These are phyloP conservation scores for Leishmania tropica DNA, from an alignment of 208 protist genomes.

Conservation along the genomic window DNA sequence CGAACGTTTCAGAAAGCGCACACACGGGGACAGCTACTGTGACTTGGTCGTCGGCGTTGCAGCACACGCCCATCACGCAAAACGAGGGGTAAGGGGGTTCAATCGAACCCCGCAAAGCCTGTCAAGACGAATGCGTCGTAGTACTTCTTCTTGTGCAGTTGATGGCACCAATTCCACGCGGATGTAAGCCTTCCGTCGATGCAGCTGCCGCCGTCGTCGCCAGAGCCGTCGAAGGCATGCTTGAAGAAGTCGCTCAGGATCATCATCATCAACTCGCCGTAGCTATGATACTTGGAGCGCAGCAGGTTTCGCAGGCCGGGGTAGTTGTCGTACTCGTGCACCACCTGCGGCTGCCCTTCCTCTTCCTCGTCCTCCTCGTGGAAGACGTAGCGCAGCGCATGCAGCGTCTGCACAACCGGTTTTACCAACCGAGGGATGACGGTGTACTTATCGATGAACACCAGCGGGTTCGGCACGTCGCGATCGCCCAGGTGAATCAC, in stretches of 20 bases:
- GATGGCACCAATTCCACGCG: constrained; percentile 98
- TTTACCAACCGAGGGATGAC: constrained; percentile 94
- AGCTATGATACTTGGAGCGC: constrained; percentile 75
- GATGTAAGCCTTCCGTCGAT: constrained; percentile 98
- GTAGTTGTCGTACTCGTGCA: constrained; percentile 50
- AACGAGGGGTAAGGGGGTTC: neutral
- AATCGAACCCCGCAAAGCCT: constrained; percentile 97
- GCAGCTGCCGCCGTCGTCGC: constrained; percentile 94
- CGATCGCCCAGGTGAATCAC: constrained; percentile 98
- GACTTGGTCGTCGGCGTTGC: neutral
- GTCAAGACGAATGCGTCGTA: constrained; percentile 96
- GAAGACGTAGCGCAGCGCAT: constrained; percentile 70
- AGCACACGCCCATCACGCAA: neutral
- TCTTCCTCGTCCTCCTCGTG: constrained; percentile 37
- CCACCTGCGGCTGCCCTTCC: constrained; percentile 11
- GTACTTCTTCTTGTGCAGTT: constrained; percentile 96
- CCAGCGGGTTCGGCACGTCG: constrained; percentile 97
- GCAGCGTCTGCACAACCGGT: constrained; percentile 90
- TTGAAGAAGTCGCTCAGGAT: constrained; percentile 97
- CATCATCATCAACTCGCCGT: constrained; percentile 56
- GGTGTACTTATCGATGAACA: constrained; percentile 99
- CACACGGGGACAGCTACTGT: neutral
- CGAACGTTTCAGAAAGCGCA: neutral
- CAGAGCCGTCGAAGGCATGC: constrained; percentile 94
- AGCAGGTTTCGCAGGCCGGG: constrained; percentile 79